Evolutionary conservation across 1,284 basidiomycete species (phyloP).

Genomic region (Marasmius sp.): DNA sequence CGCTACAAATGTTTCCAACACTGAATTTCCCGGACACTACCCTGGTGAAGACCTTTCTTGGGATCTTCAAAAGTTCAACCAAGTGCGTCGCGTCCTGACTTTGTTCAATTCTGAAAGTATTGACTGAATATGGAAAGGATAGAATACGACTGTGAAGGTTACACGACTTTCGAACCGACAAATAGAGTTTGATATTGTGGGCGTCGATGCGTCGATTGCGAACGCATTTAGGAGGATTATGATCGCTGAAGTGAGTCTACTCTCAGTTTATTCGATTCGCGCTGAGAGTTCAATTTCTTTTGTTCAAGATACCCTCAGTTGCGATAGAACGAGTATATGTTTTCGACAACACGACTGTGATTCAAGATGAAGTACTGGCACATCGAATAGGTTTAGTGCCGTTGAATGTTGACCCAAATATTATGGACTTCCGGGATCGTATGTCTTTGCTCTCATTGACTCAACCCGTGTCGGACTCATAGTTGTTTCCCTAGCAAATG

Average conservation of each 20-base stretch:
- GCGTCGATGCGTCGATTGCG: conserved; percentile 94
- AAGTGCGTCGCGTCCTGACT: conserved; percentile 49
- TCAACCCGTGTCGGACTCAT: background rate
- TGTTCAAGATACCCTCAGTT: conserved; percentile 79
- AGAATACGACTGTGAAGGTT: conserved; percentile 77
- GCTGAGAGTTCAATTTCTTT: background rate
- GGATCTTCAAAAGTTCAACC: conserved; percentile 73
- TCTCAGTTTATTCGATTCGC: background rate
- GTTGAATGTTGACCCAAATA: conserved; percentile 81
- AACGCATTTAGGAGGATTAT: conserved; percentile 92
- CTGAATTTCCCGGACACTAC: conserved; percentile 87
- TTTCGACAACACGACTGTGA: conserved; percentile 94
- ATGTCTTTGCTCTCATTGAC: conserved; percentile 15
- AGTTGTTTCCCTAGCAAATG: conserved; percentile 22
- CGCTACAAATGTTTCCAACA: conserved; percentile 80
- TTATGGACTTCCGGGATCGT: conserved; percentile 51
- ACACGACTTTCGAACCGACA: conserved; percentile 78
- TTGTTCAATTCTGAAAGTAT: conserved; percentile 1
- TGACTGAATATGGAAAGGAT: conserved; percentile 27
- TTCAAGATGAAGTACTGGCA: conserved; percentile 92
- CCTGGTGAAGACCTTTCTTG: conserved; percentile 84
- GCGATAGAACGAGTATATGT: conserved; percentile 94
- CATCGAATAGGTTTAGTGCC: conserved; percentile 92
- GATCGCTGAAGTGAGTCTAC: conserved; percentile 81
- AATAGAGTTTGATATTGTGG: conserved; percentile 94